Evolutionary conservation across 495 filamentous ascomycete species (phyloP).

Genomic region (Lophium mytilinum): DNA sequence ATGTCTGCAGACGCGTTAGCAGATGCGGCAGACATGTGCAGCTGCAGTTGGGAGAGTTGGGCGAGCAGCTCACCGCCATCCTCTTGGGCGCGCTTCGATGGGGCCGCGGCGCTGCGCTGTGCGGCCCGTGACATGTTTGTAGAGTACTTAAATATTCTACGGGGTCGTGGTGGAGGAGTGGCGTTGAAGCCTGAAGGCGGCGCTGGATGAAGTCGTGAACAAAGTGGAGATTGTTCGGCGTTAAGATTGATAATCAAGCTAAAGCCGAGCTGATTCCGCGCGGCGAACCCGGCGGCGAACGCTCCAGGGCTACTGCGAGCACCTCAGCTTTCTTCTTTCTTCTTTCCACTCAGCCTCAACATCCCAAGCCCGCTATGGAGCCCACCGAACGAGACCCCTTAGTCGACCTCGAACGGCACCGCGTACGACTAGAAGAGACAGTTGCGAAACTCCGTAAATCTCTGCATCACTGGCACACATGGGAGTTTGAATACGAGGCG

Average conservation of each 20-base stretch:
- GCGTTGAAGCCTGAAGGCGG: neutral
- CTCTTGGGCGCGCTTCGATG: constrained; percentile 17
- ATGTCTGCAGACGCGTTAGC: constrained; percentile 50
- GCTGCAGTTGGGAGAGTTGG: constrained; percentile 2
- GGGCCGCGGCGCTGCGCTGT: constrained; percentile 8
- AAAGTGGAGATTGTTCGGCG: too few relatives aligned
- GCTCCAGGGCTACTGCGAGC: neutral
- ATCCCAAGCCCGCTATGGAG: constrained; percentile 15
- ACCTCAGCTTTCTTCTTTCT: neutral
- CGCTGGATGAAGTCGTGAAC: neutral
- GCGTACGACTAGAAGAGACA: constrained; percentile 65
- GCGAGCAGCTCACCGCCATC: constrained; percentile 24
- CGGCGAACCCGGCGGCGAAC: neutral
- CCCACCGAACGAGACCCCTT: constrained; percentile 6
- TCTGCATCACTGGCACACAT: constrained; percentile 78
- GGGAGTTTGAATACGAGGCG: constrained; percentile 84
- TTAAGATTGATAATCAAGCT: neutral
- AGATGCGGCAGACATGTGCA: neutral
- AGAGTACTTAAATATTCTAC: neutral
- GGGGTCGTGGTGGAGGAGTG: neutral
- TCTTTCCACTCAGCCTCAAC: neutral
- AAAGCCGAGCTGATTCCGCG: neutral
- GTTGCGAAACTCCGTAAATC: constrained; percentile 66
- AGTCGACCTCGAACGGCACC: constrained; percentile 58
- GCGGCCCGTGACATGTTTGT: constrained; percentile 19